Base-by-base conservation (phyloP, 495 filamentous ascomycete genomes). In the Delitschia confertaspora region DNA sequence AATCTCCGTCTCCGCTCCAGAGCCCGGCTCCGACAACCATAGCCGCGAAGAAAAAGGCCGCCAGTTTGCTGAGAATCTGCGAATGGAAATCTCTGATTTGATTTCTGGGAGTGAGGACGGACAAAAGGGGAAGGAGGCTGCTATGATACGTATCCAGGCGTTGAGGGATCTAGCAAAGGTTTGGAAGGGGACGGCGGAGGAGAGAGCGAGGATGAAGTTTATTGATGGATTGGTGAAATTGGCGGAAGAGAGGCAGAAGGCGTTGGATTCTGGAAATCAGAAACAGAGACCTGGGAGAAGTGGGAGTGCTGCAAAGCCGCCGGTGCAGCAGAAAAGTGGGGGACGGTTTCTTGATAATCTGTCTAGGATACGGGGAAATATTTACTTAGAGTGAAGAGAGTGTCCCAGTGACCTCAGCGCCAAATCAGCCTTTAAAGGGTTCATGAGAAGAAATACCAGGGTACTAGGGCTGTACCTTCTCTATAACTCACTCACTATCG, bases 151-250 rank as follows among this genome's bases (percentile, higher is more conserved):
- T 9, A 76, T 96, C 13, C 76, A 81, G 52, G 74, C 80, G 55
- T 64, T 98, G 19, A 77, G 83, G 46, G 70, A 75, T 33, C 66
- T 94, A 50, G 73, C 74, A 10, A 61, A 63, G 9, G 78, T 96
- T n/a, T 96, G 93, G 85, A 88, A 84, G 56, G 87, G 87, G 1
- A 94, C 93, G 13, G 82, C 83, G 0, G 91, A 96, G 70, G 91
- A 94, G 52, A 88, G 82, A 58, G 87, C 86, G 20, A 70, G 93
- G 47, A 64, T 66, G 8, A 81, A 75, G 42, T 85, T 95, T 58
- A 79, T 98, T 35, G 88, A 95, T 45, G 70, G 74, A 37, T 57
- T 98, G 43, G 77, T 76, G 26, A 68, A 67, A 59, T 63, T 74
- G 29, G 71, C 79, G 33, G 71, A 75, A 35, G 63, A 66, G 38